Percentiles rank a stretch among this genome's conserved stretches.
Conservation (phyloP, 2,329 filamentous ascomycete genomes). For the Aspergillus sp. region DNA sequence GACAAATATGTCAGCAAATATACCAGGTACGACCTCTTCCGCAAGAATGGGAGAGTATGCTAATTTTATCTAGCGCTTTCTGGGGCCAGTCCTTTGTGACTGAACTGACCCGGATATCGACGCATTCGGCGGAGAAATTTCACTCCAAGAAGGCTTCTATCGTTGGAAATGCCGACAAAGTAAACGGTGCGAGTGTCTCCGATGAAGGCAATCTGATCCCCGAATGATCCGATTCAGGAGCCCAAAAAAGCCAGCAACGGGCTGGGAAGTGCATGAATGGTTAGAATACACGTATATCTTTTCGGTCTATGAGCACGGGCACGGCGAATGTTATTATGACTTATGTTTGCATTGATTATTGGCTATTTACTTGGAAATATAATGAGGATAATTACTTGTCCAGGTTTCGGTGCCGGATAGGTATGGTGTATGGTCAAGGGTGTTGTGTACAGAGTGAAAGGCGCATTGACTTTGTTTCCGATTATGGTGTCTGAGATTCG, state of each 20-base stretch:
- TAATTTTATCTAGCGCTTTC: slow-evolving; percentile 64
- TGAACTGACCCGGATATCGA: slow-evolving; percentile 67
- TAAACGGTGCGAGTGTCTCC: slow-evolving; percentile 16
- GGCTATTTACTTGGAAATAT: slow-evolving; percentile 9
- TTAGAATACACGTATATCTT: slow-evolving; percentile 19
- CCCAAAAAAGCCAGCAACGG: neutral
- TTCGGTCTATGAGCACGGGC: slow-evolving; percentile 19
- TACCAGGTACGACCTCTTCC: slow-evolving; percentile 60
- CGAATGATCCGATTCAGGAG: neutral
- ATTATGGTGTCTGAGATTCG: too few relatives aligned
- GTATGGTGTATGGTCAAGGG: slow-evolving; percentile 8
- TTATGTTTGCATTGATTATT: slow-evolving; percentile 7
- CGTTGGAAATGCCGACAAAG: slow-evolving; percentile 12
- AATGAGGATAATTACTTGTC: slow-evolving; percentile 8
- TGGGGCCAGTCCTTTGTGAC: slow-evolving; percentile 93
- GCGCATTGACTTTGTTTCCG: slow-evolving; percentile 9
- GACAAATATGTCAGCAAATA: slow-evolving; percentile 97
- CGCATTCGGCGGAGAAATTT: slow-evolving; percentile 35
- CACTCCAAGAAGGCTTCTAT: slow-evolving; percentile 30
- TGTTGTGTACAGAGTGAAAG: slow-evolving; percentile 15
- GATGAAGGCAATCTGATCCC: neutral
- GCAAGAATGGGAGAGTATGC: neutral
- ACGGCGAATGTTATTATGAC: slow-evolving; percentile 15
- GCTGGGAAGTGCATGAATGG: slow-evolving; percentile 9
- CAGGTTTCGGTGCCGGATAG: slow-evolving; percentile 6